Base-by-base conservation (phyloP, 1,284 basidiomycete species). In the Termitomyces sp. region DNA sequence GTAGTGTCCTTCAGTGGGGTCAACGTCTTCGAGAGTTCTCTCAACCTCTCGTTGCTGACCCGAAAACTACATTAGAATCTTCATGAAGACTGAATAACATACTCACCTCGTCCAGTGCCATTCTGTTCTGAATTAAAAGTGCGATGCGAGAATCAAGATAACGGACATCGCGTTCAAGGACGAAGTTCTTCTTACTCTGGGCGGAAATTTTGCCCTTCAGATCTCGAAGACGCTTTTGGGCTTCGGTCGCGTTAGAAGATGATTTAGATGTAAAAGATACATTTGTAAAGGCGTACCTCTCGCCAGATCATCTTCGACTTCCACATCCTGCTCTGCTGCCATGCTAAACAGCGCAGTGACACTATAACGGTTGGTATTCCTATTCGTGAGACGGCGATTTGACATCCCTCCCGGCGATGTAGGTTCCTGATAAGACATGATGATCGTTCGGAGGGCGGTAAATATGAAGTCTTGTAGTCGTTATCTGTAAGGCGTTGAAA, bases 141-240 rank as follows among this genome's bases (percentile, higher is more conserved):
- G 95, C 97, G 68, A 99, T 99, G 52, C 97, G 86, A 45, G 92
- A 93, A 76, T 99, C 97, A 52, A 99, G 86, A 72, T 99, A 99
- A 48, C 97, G 88, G 38, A 99, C 97, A 72, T 99, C 97, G 46
- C 96, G 85, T 70, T 99, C 96, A 30, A 99, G 82, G 28, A 99
- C 94, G 68, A 99, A 99, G 75, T 99, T 99, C 82, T 96, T 98
- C 81, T 99, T 99, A 52, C 92, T 96, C 75, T 99, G 97, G 0
- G 92, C 88, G 21, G 94, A 98, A 62, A 99, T 99, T 65, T 94
- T 90, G n/a, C 88, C 83, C 75, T 99, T 99, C 64, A 99, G 82
- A 64, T 98, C 95, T 33, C 97, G 81, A 44, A 99, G 77, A 45
- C 94, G 90, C 73, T 96, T 97, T 77, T 98, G 96, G 39, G 96